Evolutionary conservation across 345 rosid genomes (phyloP).

Genomic region (Jatropha curcas): DNA sequence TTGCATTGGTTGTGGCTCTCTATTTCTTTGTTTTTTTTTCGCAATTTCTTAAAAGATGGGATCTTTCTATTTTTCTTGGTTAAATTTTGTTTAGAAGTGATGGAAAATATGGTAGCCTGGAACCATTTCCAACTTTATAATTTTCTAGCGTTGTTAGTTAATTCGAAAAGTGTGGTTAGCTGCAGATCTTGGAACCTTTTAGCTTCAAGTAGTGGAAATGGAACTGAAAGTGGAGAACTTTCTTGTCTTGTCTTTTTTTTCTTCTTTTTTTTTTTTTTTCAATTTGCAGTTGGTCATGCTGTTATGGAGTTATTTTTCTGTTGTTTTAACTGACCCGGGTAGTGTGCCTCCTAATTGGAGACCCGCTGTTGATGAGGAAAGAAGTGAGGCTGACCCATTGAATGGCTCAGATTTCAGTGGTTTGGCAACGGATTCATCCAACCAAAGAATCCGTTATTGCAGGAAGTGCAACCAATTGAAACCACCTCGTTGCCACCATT

Average conservation of each 20-base stretch:
- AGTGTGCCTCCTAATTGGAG: conserved; percentile 91
- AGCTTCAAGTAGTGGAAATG: conserved; percentile 8
- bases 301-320: conserved; percentile 94
- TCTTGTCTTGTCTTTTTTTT: too few species aligned
- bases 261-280: conserved; percentile 7
- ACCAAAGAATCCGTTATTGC: conserved; percentile 73
- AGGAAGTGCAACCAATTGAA: conserved; percentile 87
- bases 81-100: not conserved
- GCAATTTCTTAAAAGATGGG: not conserved
- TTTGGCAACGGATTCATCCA: conserved; percentile 55
- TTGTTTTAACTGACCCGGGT: conserved; percentile 95
- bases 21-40: not conserved
- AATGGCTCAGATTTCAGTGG: conserved; percentile 56
- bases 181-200: not conserved
- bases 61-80: not conserved
- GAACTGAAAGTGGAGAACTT: conserved; percentile 19
- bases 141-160: not conserved
- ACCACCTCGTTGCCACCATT: conserved; percentile 95
- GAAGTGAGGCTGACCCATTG: conserved; percentile 77
- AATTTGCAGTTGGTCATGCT: conserved; percentile 81
- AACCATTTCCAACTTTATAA: not conserved
- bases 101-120: not conserved
- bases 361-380: conserved; percentile 69
- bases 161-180: not conserved
- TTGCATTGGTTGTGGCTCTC: not conserved